phyloP scores from a whole-genome alignment of 2,329 filamentous ascomycete genomes.

The Sclerotinia spermophila region DNA sequence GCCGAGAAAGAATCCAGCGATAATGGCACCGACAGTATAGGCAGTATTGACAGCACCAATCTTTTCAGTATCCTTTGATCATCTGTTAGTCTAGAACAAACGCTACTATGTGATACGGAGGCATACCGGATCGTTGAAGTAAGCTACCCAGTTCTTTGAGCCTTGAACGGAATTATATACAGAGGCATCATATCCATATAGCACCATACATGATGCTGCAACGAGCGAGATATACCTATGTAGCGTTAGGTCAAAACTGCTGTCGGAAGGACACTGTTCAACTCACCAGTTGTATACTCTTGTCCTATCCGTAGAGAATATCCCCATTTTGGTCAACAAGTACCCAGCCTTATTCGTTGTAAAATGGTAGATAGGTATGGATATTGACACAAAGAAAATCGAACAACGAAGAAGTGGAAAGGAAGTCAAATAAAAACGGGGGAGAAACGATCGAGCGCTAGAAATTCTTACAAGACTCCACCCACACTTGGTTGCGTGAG shows the following conservation, averaged over 20 bases:
- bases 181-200: slow-evolving; percentile 72
- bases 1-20: slow-evolving; percentile 64
- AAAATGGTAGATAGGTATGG: background rate
- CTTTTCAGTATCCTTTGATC: slow-evolving; percentile 37
- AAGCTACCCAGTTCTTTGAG: slow-evolving; percentile 62
- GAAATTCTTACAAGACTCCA: background rate
- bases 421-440: background rate
- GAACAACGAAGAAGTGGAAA: background rate
- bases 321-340: background rate
- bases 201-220: slow-evolving; percentile 67
- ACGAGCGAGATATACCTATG: slow-evolving; percentile 65
- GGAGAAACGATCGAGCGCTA: background rate
- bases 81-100: slow-evolving; percentile 1
- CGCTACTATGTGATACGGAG: background rate
- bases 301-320: background rate
- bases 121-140: slow-evolving; percentile 47
- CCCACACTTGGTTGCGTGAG: background rate
- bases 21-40: slow-evolving; percentile 67
- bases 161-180: slow-evolving; percentile 71
- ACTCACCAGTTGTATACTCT: slow-evolving; percentile 16
- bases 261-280: background rate
- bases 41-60: slow-evolving; percentile 62
- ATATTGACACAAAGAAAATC: background rate
- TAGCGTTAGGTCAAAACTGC: background rate
- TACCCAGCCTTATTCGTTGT: background rate